phyloP scores from a whole-genome alignment of 208 protist species.

The Sergeia podlipaevii region DNA sequence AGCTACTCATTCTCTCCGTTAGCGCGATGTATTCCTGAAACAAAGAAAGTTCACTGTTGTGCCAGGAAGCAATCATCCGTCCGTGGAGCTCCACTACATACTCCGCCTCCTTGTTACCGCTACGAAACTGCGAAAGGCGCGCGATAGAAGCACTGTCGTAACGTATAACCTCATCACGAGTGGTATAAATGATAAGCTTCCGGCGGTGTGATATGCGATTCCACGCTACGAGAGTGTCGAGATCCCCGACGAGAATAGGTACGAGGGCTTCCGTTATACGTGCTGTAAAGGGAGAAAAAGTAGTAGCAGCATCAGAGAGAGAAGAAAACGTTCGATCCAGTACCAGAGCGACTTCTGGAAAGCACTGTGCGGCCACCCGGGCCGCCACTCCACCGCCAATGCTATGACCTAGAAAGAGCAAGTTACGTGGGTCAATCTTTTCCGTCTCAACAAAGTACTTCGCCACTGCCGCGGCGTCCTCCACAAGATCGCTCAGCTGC shows the following conservation, averaged over 20 bases:
- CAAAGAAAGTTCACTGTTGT: slow-evolving; percentile 21
- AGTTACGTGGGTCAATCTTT: slow-evolving; percentile 20
- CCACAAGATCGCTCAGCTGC: slow-evolving; percentile 43
- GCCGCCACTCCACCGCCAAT: slow-evolving; percentile 73
- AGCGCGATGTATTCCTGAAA: slow-evolving; percentile 17
- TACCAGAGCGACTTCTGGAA: slow-evolving; percentile 34
- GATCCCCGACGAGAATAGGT: slow-evolving; percentile 37
- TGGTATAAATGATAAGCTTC: slow-evolving; percentile 68
- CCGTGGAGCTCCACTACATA: slow-evolving; percentile 35
- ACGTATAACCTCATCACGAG: slow-evolving; percentile 62
- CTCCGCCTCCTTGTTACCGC: slow-evolving; percentile 6
- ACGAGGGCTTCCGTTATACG: slow-evolving; percentile 35
- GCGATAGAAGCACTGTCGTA: slow-evolving; percentile 45
- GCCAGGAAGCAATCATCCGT: slow-evolving; percentile 6
- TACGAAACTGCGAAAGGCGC: slow-evolving; percentile 34
- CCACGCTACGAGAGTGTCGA: slow-evolving; percentile 42
- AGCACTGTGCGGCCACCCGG: slow-evolving; percentile 27
- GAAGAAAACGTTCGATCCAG: slow-evolving; percentile 77
- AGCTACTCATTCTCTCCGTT: background rate
- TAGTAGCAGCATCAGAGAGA: slow-evolving; percentile 60
- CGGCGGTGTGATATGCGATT: slow-evolving; percentile 26
- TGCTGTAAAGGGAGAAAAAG: slow-evolving; percentile 54
- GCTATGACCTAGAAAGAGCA: slow-evolving; percentile 80
- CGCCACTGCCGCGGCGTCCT: slow-evolving; percentile 52
- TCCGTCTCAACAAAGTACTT: slow-evolving; percentile 25